These are phyloP conservation scores for Akanthomyces dipterigenus DNA, from an alignment of 2,329 filamentous ascomycete species.

Conservation along the genomic window DNA sequence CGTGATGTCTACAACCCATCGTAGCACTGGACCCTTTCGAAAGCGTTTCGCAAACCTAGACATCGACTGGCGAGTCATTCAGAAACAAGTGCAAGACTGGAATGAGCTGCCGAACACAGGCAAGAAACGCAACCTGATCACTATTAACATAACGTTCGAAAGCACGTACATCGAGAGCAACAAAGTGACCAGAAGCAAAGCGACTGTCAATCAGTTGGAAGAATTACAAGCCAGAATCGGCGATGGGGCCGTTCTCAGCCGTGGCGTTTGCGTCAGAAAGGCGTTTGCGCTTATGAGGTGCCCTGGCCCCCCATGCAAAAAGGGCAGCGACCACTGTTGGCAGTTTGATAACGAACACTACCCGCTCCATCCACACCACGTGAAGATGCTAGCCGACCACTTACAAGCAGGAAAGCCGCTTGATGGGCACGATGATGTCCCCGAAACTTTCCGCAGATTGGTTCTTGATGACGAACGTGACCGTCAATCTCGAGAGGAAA, in stretches of 20 bases:
- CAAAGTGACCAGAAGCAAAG: slow-evolving; percentile 5
- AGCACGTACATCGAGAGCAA: slow-evolving; percentile 4
- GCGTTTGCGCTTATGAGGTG: slow-evolving; percentile 12
- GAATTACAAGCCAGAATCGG: slow-evolving; percentile 13
- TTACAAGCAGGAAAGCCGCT: slow-evolving; percentile 11
- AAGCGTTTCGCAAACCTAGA: slow-evolving; percentile 2
- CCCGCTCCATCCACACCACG: slow-evolving; percentile 33
- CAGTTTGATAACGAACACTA: slow-evolving; percentile 7
- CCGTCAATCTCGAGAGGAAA: slow-evolving; percentile 9
- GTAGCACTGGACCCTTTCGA: not conserved
- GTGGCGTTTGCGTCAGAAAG: slow-evolving; percentile 10
- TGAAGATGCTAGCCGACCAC: too few species aligned
- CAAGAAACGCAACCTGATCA: slow-evolving; percentile 10
- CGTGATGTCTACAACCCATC: not conserved
- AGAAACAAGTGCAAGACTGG: slow-evolving; percentile 6
- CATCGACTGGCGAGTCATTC: slow-evolving; percentile 11
- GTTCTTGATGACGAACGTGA: slow-evolving; percentile 13
- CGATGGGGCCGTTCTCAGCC: slow-evolving; percentile 8
- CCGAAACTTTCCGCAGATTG: slow-evolving; percentile 10
- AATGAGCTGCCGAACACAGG: slow-evolving; percentile 10
- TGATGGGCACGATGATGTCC: slow-evolving; percentile 14
- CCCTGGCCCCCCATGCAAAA: slow-evolving; percentile 9
- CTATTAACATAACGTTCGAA: slow-evolving; percentile 12
- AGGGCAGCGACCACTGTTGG: slow-evolving; percentile 13
- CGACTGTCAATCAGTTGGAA: slow-evolving; percentile 10